Percentiles rank a stretch among this genome's conserved stretches.
Conservation (phyloP, 371 early-diverging fungal genomes). For the Apophysomyces sp. region DNA sequence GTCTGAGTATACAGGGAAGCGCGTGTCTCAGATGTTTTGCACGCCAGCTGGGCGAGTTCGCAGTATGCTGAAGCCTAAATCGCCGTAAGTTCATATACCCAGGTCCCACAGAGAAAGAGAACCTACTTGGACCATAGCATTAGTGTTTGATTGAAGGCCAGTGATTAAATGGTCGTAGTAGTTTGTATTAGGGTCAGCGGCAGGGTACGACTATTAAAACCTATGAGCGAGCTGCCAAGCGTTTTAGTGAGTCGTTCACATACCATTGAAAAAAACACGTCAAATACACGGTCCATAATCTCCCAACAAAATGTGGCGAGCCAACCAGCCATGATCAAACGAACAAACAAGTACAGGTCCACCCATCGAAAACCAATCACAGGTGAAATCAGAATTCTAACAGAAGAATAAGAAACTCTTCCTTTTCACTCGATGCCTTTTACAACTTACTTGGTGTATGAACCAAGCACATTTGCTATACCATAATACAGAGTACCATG, state of each 20-base stretch:
- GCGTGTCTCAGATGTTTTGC: constrained; percentile 31
- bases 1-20: constrained; percentile 32
- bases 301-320: constrained; percentile 35
- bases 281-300: constrained; percentile 43
- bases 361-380: constrained; percentile 45
- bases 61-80: constrained; percentile 42
- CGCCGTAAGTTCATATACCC: constrained; percentile 8
- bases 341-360: constrained; percentile 37
- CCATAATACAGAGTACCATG: constrained; percentile 28
- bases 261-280: constrained; percentile 35
- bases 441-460: constrained; percentile 19
- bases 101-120: not conserved
- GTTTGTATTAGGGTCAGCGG: constrained; percentile 8
- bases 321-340: constrained; percentile 38
- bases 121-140: constrained; percentile 19
- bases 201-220: not conserved
- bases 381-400: constrained; percentile 40
- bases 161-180: constrained; percentile 34
- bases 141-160: constrained; percentile 24
- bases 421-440: not conserved
- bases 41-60: constrained; percentile 42
- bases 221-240: no score
- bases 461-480: constrained; percentile 27
- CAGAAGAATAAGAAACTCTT: constrained; percentile 6
- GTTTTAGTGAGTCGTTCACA: not conserved